Percentiles rank a stretch among this genome's conserved stretches.
These are phyloP conservation scores for Geotrichum carabidarum DNA, from an alignment of 1,139 yeast genomes.

Conservation along the genomic window DNA sequence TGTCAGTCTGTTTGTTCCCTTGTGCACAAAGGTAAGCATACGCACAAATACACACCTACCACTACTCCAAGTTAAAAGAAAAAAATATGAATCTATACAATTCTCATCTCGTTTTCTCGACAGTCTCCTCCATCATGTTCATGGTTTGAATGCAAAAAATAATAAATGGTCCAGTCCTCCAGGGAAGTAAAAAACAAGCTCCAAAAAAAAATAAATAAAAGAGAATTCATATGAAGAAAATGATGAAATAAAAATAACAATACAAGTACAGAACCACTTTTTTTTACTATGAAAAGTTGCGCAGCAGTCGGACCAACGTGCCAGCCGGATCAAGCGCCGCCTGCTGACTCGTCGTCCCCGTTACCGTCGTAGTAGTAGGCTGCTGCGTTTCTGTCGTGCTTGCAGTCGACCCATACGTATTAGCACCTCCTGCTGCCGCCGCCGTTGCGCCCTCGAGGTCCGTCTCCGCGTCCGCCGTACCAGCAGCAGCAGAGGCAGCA, in stretches of 20 bases:
- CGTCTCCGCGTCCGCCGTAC: not conserved
- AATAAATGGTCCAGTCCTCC: too few relatives aligned
- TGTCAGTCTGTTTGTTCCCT: not conserved
- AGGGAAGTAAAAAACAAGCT: too few relatives aligned
- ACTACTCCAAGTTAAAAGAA: too few relatives aligned
- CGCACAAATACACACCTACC: too few relatives aligned
- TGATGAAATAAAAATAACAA: not conserved
- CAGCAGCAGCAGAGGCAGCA: not conserved
- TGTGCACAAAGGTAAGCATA: not conserved
- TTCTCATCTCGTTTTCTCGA: too few relatives aligned
- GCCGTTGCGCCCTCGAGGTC: not conserved
- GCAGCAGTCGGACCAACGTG: not conserved
- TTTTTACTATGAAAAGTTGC: not conserved
- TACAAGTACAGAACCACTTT: not conserved
- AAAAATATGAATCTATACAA: too few relatives aligned
- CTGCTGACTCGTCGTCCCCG: not conserved
- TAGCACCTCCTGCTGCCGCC: not conserved
- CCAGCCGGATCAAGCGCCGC: constrained; percentile 4
- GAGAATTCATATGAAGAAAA: too few relatives aligned
- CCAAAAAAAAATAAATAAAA: too few relatives aligned
- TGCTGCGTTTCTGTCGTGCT: not conserved
- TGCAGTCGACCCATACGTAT: not conserved
- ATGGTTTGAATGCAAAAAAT: too few relatives aligned
- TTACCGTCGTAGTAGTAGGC: not conserved
- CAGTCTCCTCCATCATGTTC: too few relatives aligned